A percentile compares a stretch with the other conserved stretches of the same genome.
phyloP scores from a whole-genome alignment of 2,329 filamentous ascomycete genomes.

The Akanthomyces uredinophilus region DNA sequence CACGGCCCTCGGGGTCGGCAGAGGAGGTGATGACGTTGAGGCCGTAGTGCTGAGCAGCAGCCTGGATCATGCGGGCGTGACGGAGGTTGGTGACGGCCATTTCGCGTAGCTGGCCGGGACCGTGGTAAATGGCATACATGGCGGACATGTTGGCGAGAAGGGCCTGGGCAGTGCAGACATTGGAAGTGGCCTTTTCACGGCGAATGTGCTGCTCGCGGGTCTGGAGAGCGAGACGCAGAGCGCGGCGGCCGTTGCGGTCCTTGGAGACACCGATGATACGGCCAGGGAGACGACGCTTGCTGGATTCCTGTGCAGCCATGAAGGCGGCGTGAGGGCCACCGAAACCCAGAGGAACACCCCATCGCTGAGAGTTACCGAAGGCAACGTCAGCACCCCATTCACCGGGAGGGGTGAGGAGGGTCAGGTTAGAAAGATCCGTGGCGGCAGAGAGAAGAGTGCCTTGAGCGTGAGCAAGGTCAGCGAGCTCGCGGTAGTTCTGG shows the following conservation, averaged over 20 bases:
- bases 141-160: slow-evolving; percentile 93
- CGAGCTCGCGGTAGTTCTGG: slow-evolving; percentile 67
- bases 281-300: slow-evolving; percentile 92
- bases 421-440: slow-evolving; percentile 84
- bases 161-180: slow-evolving; percentile 94
- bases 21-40: slow-evolving; percentile 57
- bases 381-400: slow-evolving; percentile 95
- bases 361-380: slow-evolving; percentile 85
- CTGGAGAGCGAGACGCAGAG: slow-evolving; percentile 73
- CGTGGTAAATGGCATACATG: slow-evolving; percentile 92
- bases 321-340: slow-evolving; percentile 96
- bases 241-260: slow-evolving; percentile 76
- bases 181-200: slow-evolving; percentile 94
- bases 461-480: slow-evolving; percentile 70
- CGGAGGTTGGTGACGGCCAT: slow-evolving; percentile 77
- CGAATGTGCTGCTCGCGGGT: slow-evolving; percentile 95
- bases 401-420: slow-evolving; percentile 79
- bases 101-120: slow-evolving; percentile 72
- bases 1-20: slow-evolving; percentile 49
- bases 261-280: slow-evolving; percentile 88
- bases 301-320: slow-evolving; percentile 84
- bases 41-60: slow-evolving; percentile 57
- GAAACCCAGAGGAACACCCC: slow-evolving; percentile 87
- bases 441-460: slow-evolving; percentile 80
- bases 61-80: slow-evolving; percentile 64